Conservation (phyloP, 352 stramenopile genomes). For the Globisporangium lucens region DNA sequence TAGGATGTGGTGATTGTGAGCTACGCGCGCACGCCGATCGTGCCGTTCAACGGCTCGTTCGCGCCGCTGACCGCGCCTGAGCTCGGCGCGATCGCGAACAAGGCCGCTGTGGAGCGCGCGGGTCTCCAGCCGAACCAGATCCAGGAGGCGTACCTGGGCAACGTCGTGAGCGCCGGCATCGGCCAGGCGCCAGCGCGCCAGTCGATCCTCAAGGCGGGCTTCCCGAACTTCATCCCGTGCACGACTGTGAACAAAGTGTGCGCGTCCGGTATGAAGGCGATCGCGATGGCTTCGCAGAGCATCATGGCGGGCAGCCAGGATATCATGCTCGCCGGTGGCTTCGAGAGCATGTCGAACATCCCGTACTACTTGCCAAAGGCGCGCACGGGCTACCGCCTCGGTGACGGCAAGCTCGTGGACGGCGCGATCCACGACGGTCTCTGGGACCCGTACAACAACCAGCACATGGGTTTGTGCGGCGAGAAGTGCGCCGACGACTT, state of each 20-base stretch:
- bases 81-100: constrained; percentile 92
- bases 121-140: constrained; percentile 78
- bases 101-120: constrained; percentile 70
- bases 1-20: constrained; percentile 93
- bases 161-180: constrained; percentile 95
- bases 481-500: constrained; percentile 94
- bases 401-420: constrained; percentile 88
- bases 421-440: constrained; percentile 95
- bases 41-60: constrained; percentile 93
- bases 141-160: constrained; percentile 96
- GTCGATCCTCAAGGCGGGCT: constrained; percentile 88
- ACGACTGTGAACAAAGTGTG: constrained; percentile 99
- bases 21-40: constrained; percentile 96
- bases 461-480: constrained; percentile 93
- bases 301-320: constrained; percentile 86
- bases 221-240: constrained; percentile 91
- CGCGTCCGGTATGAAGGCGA: constrained; percentile 92
- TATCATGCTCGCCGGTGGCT: constrained; percentile 92
- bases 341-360: constrained; percentile 98
- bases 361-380: constrained; percentile 96
- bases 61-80: constrained; percentile 85
- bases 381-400: constrained; percentile 89
- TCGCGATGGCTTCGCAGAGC: constrained; percentile 84
- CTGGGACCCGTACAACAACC: constrained; percentile 97
- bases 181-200: constrained; percentile 96